Percentiles rank a stretch among this genome's conserved stretches.
Evolutionary conservation across 1,284 basidiomycete genomes (phyloP).

Genomic region (Ganoderma leucocontextum): DNA sequence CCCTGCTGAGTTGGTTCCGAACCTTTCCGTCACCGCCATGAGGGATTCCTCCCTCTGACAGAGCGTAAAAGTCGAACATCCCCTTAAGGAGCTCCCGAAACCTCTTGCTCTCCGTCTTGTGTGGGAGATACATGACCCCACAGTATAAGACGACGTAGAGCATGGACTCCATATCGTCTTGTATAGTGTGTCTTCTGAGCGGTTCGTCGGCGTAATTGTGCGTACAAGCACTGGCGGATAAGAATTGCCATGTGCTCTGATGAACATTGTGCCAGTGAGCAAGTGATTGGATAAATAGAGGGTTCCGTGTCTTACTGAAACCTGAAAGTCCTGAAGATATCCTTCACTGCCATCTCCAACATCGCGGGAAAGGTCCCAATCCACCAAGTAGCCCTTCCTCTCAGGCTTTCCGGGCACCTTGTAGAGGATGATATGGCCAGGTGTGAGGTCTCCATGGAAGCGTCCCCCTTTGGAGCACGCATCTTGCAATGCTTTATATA

Average conservation of each 20-base stretch:
- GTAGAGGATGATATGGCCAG: constrained; percentile 24
- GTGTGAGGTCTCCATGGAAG: constrained; percentile 25
- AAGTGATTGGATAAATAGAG: not conserved
- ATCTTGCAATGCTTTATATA: constrained; percentile 12
- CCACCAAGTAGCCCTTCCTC: constrained; percentile 20
- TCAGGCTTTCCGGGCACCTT: not conserved
- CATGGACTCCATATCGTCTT: constrained; percentile 25
- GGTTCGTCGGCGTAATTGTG: not conserved
- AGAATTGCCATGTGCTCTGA: constrained; percentile 22
- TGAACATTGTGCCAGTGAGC: not conserved
- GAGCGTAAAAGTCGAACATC: not conserved
- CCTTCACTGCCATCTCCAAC: not conserved
- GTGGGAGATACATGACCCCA: constrained; percentile 7
- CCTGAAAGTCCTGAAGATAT: not conserved
- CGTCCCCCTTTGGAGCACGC: not conserved
- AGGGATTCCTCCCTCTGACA: not conserved
- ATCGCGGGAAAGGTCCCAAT: constrained; percentile 18
- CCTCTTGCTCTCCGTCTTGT: not conserved
- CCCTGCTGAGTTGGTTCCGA: not conserved
- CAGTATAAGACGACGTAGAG: constrained; percentile 24
- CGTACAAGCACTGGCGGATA: constrained; percentile 6
- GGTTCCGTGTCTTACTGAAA: not conserved
- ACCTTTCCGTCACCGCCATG: not conserved
- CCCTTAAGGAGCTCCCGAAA: not conserved
- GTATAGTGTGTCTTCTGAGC: constrained; percentile 7